phyloP scores from a whole-genome alignment of 148 eudicot species.

The Rhododendron vialii region DNA sequence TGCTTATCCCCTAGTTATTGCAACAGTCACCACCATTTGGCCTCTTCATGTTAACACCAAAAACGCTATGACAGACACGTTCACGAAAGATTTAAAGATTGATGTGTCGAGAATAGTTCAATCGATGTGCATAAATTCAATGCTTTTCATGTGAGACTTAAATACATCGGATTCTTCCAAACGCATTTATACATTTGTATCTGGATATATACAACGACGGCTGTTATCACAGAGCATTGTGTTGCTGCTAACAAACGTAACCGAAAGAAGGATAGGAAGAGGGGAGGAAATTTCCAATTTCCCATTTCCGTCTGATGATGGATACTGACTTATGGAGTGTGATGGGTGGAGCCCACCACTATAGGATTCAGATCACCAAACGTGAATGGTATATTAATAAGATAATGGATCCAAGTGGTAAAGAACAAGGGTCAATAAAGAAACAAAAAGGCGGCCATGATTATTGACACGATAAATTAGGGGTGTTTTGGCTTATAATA shows the following conservation, averaged over 20 bases:
- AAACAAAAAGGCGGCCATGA: neutral
- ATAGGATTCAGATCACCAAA: neutral
- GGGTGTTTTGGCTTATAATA: too few relatives aligned
- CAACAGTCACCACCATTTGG: neutral
- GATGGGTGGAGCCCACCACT: neutral
- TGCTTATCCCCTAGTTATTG: neutral
- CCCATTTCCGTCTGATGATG: neutral
- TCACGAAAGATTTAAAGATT: too few relatives aligned
- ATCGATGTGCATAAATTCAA: too few relatives aligned
- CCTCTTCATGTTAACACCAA: neutral
- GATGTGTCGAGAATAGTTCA: too few relatives aligned
- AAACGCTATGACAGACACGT: too few relatives aligned
- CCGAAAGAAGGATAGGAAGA: neutral
- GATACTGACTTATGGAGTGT: neutral
- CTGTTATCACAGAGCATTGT: neutral
- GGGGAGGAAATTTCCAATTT: neutral
- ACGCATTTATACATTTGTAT: too few relatives aligned
- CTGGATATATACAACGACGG: neutral
- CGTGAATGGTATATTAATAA: neutral
- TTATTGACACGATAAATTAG: neutral
- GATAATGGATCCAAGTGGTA: neutral
- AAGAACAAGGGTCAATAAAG: neutral
- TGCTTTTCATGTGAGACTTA: too few relatives aligned
- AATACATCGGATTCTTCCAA: too few relatives aligned
- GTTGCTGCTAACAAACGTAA: neutral